Base-by-base conservation (phyloP, 768 basidiomycete species). In the Serendipita indica region DNA sequence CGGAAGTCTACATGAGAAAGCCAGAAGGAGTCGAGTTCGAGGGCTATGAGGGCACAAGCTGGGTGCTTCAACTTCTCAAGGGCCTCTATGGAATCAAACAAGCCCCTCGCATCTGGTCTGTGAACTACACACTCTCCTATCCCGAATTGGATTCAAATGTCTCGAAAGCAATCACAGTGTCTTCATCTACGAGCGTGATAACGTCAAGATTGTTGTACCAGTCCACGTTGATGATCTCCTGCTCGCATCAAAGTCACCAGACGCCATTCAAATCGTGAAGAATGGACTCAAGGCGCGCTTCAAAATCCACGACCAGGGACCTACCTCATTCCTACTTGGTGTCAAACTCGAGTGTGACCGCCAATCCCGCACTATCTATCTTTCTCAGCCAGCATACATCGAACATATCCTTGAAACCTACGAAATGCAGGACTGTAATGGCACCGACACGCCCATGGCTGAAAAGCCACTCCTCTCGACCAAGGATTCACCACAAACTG, bases 1-100 rank as follows among this genome's bases (percentile, higher is more conserved):
- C 33, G 13, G 57, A 60, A 22, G 33, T 60, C 13, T 60, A 60
- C 33, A 58, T 60, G 34, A 30, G 25, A 14, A 57, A 58, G 34
- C 57, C 60, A 3, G 57, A 57, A 32, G 60, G 60, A 7, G 32
- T 60, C 27, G 41, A 33, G 22, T 46, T 46, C 22, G 13, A 12
- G 22, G 43, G 43, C 7, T 46, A 46, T 20, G 43, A 35, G 27
- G 2, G 46, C 2, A 1, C 3, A 3, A 2, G 4, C 5, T 61
- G 57, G 43, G 43, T 46, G 18, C 57, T 35, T 25, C 34, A 20
- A 16, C 64, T 73, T 25, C 16, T 13, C 1, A 73, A 74, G 62
- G 64, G 69, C 2, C 62, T 76, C 33, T 77, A 77, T 64, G 72
- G 76, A 6, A 69, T 77, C 5, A 72, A 73, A 61, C 75, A 76